Percentiles rank a stretch among this genome's conserved stretches.
phyloP scores from a whole-genome alignment of 805 yeast species.

The Candida dendrica region DNA sequence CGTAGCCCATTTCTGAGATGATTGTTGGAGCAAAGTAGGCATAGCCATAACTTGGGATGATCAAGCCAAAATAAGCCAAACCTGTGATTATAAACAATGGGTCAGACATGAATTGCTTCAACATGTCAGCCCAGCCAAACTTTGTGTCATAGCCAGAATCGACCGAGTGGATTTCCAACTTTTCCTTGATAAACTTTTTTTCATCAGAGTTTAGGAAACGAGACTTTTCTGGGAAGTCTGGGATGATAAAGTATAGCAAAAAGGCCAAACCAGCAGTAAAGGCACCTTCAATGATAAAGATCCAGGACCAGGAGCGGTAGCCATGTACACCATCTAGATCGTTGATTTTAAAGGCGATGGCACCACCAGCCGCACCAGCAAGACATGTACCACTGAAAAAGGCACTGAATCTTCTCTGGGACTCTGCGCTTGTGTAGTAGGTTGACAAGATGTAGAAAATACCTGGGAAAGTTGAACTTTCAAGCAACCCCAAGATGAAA shows the following conservation, averaged over 20 bases:
- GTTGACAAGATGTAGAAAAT: constrained; percentile 40
- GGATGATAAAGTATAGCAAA: constrained; percentile 30
- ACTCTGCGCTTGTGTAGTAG: constrained; percentile 41
- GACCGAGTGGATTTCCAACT: constrained; percentile 30
- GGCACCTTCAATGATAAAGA: constrained; percentile 44
- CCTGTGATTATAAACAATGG: constrained; percentile 42
- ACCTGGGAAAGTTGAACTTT: constrained; percentile 47
- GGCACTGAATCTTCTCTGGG: constrained; percentile 39
- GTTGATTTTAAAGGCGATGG: constrained; percentile 39
- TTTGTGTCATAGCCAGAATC: constrained; percentile 29
- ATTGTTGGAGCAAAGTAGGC: constrained; percentile 40
- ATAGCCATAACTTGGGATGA: constrained; percentile 32
- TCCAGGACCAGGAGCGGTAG: constrained; percentile 41
- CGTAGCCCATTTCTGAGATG: constrained; percentile 36
- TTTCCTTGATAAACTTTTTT: constrained; percentile 26
- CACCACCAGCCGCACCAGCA: constrained; percentile 52
- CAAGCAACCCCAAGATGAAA: constrained; percentile 46
- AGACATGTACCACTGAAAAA: constrained; percentile 46
- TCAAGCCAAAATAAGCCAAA: constrained; percentile 30
- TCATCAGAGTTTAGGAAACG: constrained; percentile 35
- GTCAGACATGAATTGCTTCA: constrained; percentile 39
- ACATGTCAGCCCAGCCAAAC: constrained; percentile 25
- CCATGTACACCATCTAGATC: constrained; percentile 38
- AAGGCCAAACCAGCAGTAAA: constrained; percentile 34
- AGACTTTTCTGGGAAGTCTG: constrained; percentile 35